Evolutionary conservation across 495 filamentous ascomycete genomes (phyloP).

Genomic region (Emericellopsis terricola): DNA sequence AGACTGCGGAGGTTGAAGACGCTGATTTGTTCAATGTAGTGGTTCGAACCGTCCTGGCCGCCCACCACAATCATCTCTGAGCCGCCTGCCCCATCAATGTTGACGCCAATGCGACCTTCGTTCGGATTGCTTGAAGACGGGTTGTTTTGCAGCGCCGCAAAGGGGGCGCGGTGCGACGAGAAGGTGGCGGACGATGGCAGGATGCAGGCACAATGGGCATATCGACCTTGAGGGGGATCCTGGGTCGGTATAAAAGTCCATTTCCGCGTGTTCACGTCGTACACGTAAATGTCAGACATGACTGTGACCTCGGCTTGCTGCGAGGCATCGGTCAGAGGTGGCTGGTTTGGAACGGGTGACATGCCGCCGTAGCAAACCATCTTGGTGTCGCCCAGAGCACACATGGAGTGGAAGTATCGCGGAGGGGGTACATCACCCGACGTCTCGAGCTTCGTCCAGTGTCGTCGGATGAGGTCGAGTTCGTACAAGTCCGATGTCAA

Average conservation of each 20-base stretch:
- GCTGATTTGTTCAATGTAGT: constrained; percentile 96
- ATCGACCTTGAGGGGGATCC: constrained; percentile 81
- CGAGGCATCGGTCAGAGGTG: constrained; percentile 32
- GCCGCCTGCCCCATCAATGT: constrained; percentile 76
- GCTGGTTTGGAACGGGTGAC: constrained; percentile 53
- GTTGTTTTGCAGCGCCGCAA: constrained; percentile 79
- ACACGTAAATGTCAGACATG: constrained; percentile 96
- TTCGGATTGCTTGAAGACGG: constrained; percentile 62
- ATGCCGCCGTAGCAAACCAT: constrained; percentile 96
- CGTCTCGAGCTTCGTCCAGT: constrained; percentile 81
- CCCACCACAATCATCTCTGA: constrained; percentile 96
- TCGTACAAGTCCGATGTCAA: constrained; percentile 84
- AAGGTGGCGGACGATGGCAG: constrained; percentile 76
- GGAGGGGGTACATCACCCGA: constrained; percentile 74
- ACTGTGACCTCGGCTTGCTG: constrained; percentile 79
- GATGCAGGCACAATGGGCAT: constrained; percentile 92
- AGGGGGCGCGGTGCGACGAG: constrained; percentile 60
- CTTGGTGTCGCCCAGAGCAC: constrained; percentile 82
- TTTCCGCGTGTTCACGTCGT: constrained; percentile 64
- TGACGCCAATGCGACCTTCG: constrained; percentile 69
- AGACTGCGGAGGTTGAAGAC: constrained; percentile 94
- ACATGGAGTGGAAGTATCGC: constrained; percentile 93
- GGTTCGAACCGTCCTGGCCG: constrained; percentile 91
- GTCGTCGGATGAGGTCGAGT: constrained; percentile 72
- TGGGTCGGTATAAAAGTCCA: constrained; percentile 72